phyloP scores from a whole-genome alignment of 352 stramenopile species.

The Thalassiosira allenii region DNA sequence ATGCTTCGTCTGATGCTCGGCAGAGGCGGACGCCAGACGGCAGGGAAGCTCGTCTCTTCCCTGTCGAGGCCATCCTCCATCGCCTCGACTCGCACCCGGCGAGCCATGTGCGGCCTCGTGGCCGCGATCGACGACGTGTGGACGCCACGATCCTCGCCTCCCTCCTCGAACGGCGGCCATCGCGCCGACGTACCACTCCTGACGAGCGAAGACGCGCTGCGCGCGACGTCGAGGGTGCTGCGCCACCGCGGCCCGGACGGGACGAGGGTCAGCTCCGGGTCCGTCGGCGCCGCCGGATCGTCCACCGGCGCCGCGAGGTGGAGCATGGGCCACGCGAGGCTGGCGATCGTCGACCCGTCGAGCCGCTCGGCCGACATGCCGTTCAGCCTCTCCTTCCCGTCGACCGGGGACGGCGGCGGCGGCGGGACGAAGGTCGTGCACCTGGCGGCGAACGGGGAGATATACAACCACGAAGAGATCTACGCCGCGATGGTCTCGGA shows the following conservation, averaged over 20 bases:
- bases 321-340: conserved; percentile 75
- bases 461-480: conserved; percentile 95
- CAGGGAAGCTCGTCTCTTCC: too few species aligned
- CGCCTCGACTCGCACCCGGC: too few species aligned
- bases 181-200: conserved; percentile 45
- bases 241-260: conserved; percentile 69
- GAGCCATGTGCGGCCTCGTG: conserved; percentile 54
- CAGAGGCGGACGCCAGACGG: too few species aligned
- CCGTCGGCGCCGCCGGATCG: conserved; percentile 18
- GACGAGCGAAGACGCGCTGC: conserved; percentile 26
- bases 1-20: too few species aligned
- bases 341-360: conserved; percentile 78
- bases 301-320: conserved; percentile 38
- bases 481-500: conserved; percentile 76
- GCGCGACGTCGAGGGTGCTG: conserved; percentile 48
- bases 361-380: conserved; percentile 70
- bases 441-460: conserved; percentile 94
- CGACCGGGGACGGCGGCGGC: conserved; percentile 4
- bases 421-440: conserved; percentile 81
- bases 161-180: background rate
- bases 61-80: too few species aligned
- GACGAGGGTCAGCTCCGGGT: conserved; percentile 30
- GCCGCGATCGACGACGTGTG: conserved; percentile 66
- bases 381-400: conserved; percentile 63
- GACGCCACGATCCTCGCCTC: conserved; percentile 18